Evolutionary conservation across 2,329 filamentous ascomycete genomes (phyloP), one percentile per base, ranked within the genome.

Genomic region (Paecilomyces niveus): DNA sequence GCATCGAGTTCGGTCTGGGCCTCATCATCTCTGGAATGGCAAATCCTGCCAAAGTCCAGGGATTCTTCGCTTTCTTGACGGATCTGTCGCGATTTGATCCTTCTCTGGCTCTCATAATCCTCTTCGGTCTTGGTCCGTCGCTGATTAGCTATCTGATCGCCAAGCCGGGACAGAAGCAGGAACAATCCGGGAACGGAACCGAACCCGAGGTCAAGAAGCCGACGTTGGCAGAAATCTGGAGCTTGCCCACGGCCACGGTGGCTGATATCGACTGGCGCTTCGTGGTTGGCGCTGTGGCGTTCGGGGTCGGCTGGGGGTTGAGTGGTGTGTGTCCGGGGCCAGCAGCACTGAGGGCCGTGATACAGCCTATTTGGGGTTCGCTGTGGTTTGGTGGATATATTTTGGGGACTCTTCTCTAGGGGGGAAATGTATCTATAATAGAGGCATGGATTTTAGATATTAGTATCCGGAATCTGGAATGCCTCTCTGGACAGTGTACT

Each of bases 1-100:
- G 81, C 2, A 62, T 81, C 1, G 71, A 81, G 56, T 83, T 83
- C 54, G 80, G 78, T 1, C 70, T 81, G 0, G 81, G 81, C 1
- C 72, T 83, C 3, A 68, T 81, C 32, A 75, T 83, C 52, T 77
- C 77, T 3, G 79, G 80, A 15, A 82, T 83, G 81, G 74, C 79
- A 0, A 71, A 78, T 29, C 75, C 81, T 0, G 69, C 70, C 0
- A 83, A 83, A 64, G 79, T 83, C 1, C 66, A 80, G 15, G 70
- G 78, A 0, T 83, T 83, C 66, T 79, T 83, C 54, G 72, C 72
- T 31, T 67, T 77, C 54, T 70, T 74, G 18, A 74, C 77, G 6
- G 74, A 80, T 6, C 63, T 69, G 2, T 65, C 75, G 33, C 71
- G 71, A 3, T 81, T 79, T 67, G 81, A 83, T 64, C 81, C 81